Evolutionary conservation across 371 early-diverging fungal genomes (phyloP).

Genomic region (Circinella umbellata): DNA sequence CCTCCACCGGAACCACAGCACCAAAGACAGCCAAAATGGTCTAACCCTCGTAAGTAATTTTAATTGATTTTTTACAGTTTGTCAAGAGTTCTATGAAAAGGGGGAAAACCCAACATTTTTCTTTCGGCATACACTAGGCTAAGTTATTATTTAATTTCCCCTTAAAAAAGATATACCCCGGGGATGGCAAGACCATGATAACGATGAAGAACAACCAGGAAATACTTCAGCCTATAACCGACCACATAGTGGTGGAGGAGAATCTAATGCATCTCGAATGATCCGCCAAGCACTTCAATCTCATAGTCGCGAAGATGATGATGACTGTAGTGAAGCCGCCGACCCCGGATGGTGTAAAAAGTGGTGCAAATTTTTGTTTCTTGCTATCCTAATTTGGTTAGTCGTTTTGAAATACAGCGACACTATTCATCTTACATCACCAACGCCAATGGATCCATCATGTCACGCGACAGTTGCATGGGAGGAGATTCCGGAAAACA

Average conservation of each 20-base stretch:
- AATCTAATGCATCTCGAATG: background rate
- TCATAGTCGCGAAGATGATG: constrained; percentile 4
- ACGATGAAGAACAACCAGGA: constrained; percentile 53
- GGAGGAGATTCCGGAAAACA: constrained; percentile 19
- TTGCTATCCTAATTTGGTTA: constrained; percentile 24
- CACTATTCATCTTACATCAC: background rate
- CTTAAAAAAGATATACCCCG: background rate
- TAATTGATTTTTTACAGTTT: background rate
- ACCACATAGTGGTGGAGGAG: constrained; percentile 16
- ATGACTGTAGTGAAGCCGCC: constrained; percentile 9
- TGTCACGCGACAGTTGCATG: constrained; percentile 19
- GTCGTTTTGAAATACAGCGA: constrained; percentile 26
- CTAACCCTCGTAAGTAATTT: constrained; percentile 21
- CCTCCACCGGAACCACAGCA: constrained; percentile 2
- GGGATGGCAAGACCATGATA: constrained; percentile 48
- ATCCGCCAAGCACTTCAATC: constrained; percentile 1
- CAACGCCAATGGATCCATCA: background rate
- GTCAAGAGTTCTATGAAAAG: background rate
- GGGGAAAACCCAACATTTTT: background rate
- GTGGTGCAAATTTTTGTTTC: constrained; percentile 30
- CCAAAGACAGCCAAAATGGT: background rate
- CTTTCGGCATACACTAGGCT: too few species aligned
- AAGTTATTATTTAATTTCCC: too few species aligned
- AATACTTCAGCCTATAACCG: constrained; percentile 62
- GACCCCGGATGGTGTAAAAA: constrained; percentile 22